Evolutionary conservation across 768 basidiomycete species (phyloP), one percentile per base, ranked within the genome.

Genomic region (Paxillus ammoniavirescens): DNA sequence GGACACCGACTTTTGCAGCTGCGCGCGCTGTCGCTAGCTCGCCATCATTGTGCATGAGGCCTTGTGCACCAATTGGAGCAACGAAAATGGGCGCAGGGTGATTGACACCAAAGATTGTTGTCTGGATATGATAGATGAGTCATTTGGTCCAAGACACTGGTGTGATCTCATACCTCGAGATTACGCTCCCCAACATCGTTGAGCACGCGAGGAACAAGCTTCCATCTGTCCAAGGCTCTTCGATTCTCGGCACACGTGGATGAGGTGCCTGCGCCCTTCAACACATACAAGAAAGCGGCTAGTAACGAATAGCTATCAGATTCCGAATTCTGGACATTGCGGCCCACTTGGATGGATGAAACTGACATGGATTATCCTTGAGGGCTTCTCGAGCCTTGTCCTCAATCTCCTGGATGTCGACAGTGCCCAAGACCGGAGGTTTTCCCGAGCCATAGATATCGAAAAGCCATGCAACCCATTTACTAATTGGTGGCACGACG

Each of bases 281-380:
- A 75, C 5, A 86, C 82, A 61, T 90, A 92, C 65, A 78, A 69
- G 72, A 84, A 92, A 8, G 86, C 77, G 66, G 40, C 82, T 88
- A 75, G 4, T 3, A 43, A 47, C 30, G 48, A 14, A 14, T 35
- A 28, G 40, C 0, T 33, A 40, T 35, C 35, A 21, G 10, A 6
- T n/a, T n/a, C 14, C 12, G 21, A 38, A 0, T 15, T 4, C 13
- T 8, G 10, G 21, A 21, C 21, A 21, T 3, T 8, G 47, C 6
- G 28, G 26, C 26, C 15, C 12, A 21, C 21, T 21, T 1, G 21
- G 2, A 28, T 30, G 23, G 9, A 28, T 15, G 21, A 5, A 5
- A 52, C 77, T 49, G 61, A 82, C 86, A 79, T 56, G 72, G 75
- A 52, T 76, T 72, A 55, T 82, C 75, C 63, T 83, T 82, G 50